Evolutionary conservation across 495 filamentous ascomycete genomes (phyloP).

Genomic region (Polyplosphaeria fusca): DNA sequence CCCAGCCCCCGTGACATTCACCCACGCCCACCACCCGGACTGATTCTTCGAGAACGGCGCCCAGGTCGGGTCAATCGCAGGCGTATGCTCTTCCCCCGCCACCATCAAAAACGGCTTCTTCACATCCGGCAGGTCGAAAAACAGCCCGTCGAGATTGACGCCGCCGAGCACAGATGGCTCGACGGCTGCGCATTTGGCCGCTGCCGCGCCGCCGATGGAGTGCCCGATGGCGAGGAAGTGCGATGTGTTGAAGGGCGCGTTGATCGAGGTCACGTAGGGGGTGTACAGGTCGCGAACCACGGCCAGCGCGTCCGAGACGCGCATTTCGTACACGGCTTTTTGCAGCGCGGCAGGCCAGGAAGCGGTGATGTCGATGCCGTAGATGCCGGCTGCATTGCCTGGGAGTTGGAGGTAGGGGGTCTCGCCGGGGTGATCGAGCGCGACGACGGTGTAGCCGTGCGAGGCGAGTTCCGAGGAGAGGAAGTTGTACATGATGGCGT

Average conservation of each 20-base stretch:
- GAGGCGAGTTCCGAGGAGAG: conserved; percentile 17
- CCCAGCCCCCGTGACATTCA: conserved; percentile 5
- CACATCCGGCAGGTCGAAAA: conserved; percentile 17
- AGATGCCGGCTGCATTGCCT: background rate
- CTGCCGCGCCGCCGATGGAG: conserved; percentile 16
- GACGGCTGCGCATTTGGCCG: background rate
- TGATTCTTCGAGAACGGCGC: conserved; percentile 12
- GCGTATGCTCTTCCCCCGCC: conserved; percentile 10
- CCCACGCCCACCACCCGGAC: conserved; percentile 26
- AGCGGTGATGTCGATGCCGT: conserved; percentile 13
- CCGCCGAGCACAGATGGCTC: conserved; percentile 8
- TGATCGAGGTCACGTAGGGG: conserved; percentile 2
- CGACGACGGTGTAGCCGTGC: conserved; percentile 22
- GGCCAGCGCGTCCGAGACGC: conserved; percentile 13
- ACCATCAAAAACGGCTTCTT: conserved; percentile 20
- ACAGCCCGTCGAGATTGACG: conserved; percentile 17
- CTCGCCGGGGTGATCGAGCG: conserved; percentile 27
- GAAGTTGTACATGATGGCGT: conserved; percentile 11
- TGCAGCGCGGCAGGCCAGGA: background rate
- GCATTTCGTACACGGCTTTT: background rate
- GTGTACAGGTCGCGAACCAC: conserved; percentile 13
- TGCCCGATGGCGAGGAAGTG: conserved; percentile 14
- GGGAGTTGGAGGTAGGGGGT: conserved; percentile 22
- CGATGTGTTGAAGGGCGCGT: conserved; percentile 18
- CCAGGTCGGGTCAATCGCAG: conserved; percentile 6